These are phyloP conservation scores for Salicornia ramosissima DNA, from an alignment of 148 eudicot genomes.

Conservation along the genomic window DNA sequence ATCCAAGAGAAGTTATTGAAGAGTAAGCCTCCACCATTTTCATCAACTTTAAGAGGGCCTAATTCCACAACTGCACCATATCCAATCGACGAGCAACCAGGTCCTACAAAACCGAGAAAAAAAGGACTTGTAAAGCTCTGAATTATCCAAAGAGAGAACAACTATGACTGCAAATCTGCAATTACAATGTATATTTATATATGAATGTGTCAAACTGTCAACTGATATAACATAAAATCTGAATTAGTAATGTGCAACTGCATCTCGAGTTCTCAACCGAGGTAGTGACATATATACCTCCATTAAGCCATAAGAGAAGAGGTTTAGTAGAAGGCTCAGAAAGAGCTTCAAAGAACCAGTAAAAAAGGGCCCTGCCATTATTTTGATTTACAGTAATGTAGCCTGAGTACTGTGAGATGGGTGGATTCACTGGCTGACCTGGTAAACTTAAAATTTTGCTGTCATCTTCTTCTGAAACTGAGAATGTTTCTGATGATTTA, in stretches of 20 bases:
- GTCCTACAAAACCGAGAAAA: conserved; percentile 34
- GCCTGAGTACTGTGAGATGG: conserved; percentile 53
- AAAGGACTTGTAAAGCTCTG: neutral
- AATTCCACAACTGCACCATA: conserved; percentile 64
- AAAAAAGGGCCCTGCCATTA: conserved; percentile 69
- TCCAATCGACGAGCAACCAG: conserved; percentile 74
- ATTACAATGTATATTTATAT: neutral
- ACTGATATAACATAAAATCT: too few species aligned
- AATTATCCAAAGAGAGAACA: neutral
- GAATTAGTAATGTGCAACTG: too few species aligned
- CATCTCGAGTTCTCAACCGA: too few species aligned
- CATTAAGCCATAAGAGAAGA: conserved; percentile 67
- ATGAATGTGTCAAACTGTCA: neutral
- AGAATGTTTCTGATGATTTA: conserved; percentile 20
- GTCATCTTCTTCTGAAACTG: conserved; percentile 28
- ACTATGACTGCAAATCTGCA: neutral
- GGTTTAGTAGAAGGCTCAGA: conserved; percentile 45
- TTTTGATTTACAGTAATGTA: conserved; percentile 52
- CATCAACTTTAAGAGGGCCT: conserved; percentile 55
- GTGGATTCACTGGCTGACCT: conserved; percentile 52
- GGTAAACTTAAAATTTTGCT: conserved; percentile 50
- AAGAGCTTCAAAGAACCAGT: conserved; percentile 66
- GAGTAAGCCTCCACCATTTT: conserved; percentile 42
- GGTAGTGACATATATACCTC: conserved; percentile 32
- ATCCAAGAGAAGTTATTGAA: conserved; percentile 54